These are phyloP conservation scores for Orobanche coerulescens DNA, from an alignment of 257 asterid genomes.

Conservation along the genomic window DNA sequence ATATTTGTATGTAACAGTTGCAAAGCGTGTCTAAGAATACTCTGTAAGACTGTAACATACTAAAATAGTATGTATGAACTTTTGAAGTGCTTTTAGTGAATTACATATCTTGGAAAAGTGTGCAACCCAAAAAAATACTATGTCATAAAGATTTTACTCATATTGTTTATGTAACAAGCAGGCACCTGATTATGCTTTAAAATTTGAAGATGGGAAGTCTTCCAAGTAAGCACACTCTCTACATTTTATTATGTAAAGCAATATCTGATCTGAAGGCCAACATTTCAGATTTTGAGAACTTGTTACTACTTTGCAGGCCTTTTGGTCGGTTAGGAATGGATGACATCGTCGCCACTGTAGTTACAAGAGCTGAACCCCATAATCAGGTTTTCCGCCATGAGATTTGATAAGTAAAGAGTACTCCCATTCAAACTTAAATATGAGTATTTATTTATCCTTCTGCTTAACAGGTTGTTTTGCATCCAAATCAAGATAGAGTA, in stretches of 20 bases:
- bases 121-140: no score
- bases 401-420: neutral
- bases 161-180: conserved; percentile 8
- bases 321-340: neutral
- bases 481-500: conserved; percentile 9
- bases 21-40: no score
- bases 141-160: neutral
- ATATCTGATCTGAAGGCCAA: no score
- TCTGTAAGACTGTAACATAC: no score
- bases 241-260: neutral
- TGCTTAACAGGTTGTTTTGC: conserved; percentile 26
- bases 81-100: no score
- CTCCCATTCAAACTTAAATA: neutral
- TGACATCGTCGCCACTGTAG: neutral
- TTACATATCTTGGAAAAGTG: no score
- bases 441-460: neutral
- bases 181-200: conserved; percentile 31
- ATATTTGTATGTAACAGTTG: no score
- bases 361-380: conserved; percentile 4
- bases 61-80: no score
- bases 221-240: neutral
- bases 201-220: neutral
- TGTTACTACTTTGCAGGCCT: neutral
- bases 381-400: neutral
- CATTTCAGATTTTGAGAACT: neutral